A percentile compares a stretch with the other conserved stretches of the same genome.
phyloP scores from a whole-genome alignment of 1,139 yeast species.

The Sugiyamaella neomexicana region DNA sequence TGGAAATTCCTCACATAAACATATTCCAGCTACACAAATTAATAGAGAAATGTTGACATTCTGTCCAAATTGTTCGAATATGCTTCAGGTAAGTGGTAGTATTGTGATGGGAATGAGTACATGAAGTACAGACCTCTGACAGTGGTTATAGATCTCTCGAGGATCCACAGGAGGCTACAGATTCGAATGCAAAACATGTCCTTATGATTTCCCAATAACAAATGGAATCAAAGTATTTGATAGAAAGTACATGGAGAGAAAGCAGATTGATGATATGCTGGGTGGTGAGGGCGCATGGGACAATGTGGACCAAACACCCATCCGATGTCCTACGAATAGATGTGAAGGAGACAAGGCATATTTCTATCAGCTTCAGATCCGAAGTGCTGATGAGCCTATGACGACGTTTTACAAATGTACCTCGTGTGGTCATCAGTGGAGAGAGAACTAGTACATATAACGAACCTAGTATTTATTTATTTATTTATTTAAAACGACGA shows the following conservation, averaged over 20 bases:
- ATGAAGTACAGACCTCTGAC: too few species aligned
- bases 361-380: conserved; percentile 92
- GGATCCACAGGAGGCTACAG: conserved; percentile 37
- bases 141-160: conserved; percentile 25
- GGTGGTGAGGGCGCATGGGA: conserved; percentile 99
- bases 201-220: conserved; percentile 84
- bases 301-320: conserved; percentile 70
- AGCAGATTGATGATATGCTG: conserved; percentile 91
- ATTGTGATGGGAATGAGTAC: not conserved
- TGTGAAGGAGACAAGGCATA: conserved; percentile 93
- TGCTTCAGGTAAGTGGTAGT: conserved; percentile 56
- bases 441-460: conserved; percentile 64
- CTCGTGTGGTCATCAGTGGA: conserved; percentile 92
- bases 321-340: conserved; percentile 83
- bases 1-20: not conserved
- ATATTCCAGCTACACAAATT: not conserved
- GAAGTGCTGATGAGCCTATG: conserved; percentile 93
- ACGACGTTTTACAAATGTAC: conserved; percentile 93
- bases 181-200: conserved; percentile 90
- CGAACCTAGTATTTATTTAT: conserved; percentile 9
- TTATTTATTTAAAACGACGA: conserved; percentile 11
- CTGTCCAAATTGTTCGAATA: conserved; percentile 90
- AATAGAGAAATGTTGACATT: conserved; percentile 70
- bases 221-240: conserved; percentile 78
- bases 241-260: conserved; percentile 76